A percentile compares a stretch with the other conserved stretches of the same genome.
phyloP scores from a whole-genome alignment of 2,329 filamentous ascomycete genomes.

The Botrytis fabae region DNA sequence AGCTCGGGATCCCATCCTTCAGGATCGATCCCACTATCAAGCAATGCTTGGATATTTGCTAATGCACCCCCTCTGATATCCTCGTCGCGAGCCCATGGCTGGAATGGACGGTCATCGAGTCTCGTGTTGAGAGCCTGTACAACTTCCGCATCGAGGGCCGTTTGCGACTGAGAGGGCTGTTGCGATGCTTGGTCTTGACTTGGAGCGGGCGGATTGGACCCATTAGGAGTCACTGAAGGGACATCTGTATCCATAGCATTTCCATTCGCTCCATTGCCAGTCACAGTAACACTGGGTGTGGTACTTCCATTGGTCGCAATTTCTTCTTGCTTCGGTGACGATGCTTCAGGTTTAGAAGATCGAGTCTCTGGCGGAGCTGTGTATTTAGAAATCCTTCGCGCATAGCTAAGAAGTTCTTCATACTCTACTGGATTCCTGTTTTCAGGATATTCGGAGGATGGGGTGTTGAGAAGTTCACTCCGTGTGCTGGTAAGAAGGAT shows the following conservation, averaged over 20 bases:
- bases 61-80: slow-evolving; percentile 69
- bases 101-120: slow-evolving; percentile 57
- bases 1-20: slow-evolving; percentile 55
- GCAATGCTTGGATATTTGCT: slow-evolving; percentile 60
- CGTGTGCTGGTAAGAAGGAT: slow-evolving; percentile 70
- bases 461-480: slow-evolving; percentile 67
- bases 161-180: slow-evolving; percentile 29
- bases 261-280: slow-evolving; percentile 16
- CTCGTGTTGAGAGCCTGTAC: slow-evolving; percentile 52
- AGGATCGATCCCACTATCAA: slow-evolving; percentile 63
- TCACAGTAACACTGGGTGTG: slow-evolving; percentile 31
- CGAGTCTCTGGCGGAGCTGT: slow-evolving; percentile 59
- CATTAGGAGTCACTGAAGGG: slow-evolving; percentile 21
- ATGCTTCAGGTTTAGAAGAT: slow-evolving; percentile 9
- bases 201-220: not conserved
- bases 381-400: slow-evolving; percentile 76
- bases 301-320: slow-evolving; percentile 36
- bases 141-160: slow-evolving; percentile 41
- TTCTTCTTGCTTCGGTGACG: slow-evolving; percentile 8
- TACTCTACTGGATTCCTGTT: slow-evolving; percentile 61
- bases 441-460: slow-evolving; percentile 56
- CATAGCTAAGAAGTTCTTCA: slow-evolving; percentile 73
- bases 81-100: slow-evolving; percentile 74
- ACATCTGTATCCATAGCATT: slow-evolving; percentile 31
- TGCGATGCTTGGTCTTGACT: slow-evolving; percentile 28